phyloP scores from a whole-genome alignment of 2,329 filamentous ascomycete species.

The Dothideomycetes sp. region DNA sequence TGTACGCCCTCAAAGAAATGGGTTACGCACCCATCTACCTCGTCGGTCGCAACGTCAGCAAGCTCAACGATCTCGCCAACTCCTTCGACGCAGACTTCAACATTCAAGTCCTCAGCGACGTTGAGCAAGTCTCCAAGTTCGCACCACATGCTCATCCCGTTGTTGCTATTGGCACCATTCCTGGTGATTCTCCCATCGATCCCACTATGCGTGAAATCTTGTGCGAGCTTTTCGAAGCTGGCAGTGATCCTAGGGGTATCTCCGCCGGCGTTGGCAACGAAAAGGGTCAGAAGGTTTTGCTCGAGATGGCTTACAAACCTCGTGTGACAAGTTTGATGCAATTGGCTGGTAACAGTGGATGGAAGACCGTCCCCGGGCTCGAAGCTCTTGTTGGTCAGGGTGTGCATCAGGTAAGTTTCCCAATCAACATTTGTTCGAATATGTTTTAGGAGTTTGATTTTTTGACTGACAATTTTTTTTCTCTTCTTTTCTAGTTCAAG shows the following conservation, averaged over 20 bases:
- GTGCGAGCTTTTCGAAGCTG: slow-evolving; percentile 43
- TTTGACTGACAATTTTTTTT: slow-evolving; percentile 51
- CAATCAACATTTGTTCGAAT: not conserved
- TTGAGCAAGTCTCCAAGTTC: slow-evolving; percentile 42
- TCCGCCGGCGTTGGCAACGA: slow-evolving; percentile 23
- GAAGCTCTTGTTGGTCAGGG: slow-evolving; percentile 86
- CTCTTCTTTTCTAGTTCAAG: too few species aligned
- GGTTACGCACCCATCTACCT: slow-evolving; percentile 81
- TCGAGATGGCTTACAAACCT: slow-evolving; percentile 98
- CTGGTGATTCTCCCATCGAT: slow-evolving; percentile 78
- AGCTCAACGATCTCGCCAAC: slow-evolving; percentile 57
- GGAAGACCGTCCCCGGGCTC: slow-evolving; percentile 75
- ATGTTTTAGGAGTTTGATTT: slow-evolving; percentile 25
- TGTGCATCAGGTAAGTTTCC: slow-evolving; percentile 56
- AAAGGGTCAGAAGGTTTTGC: slow-evolving; percentile 46
- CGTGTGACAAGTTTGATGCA: slow-evolving; percentile 74
- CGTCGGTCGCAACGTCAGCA: slow-evolving; percentile 63
- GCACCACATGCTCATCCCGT: slow-evolving; percentile 43
- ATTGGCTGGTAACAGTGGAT: slow-evolving; percentile 66
- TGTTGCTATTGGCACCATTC: slow-evolving; percentile 83
- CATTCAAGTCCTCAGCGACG: slow-evolving; percentile 52
- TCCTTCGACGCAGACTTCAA: slow-evolving; percentile 69
- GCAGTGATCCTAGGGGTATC: slow-evolving; percentile 33
- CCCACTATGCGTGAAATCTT: slow-evolving; percentile 57
- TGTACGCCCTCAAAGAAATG: slow-evolving; percentile 78